Base-by-base conservation (phyloP, 805 yeast genomes). In the Yamadazyma takamatsuzukensis region DNA sequence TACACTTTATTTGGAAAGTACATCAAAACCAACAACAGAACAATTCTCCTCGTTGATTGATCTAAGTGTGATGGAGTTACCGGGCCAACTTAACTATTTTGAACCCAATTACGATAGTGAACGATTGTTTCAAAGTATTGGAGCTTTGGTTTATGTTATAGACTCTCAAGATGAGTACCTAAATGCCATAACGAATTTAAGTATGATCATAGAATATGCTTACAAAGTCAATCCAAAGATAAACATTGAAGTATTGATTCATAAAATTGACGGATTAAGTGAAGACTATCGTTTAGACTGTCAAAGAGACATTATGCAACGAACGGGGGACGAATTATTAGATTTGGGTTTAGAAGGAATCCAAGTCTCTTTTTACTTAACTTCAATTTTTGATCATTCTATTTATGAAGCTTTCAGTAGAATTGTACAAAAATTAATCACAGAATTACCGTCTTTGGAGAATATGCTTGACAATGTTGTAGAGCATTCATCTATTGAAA, bases 151-250 rank as follows among this genome's bases (percentile, higher is more conserved):
- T 2, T 93, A 93, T 52, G 96, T 93, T 25, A 88, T 93, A 41
- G 98, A 93, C 59, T 76, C 89, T 8, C 97, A 88, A 56, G 97
- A 90, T 62, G 98, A 93, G 55, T 93, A 93, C 58, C 63, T 89
- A 44, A 83, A 87, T 56, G 96, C 97, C 0, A 70, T 93, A 29
- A 87, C 95, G 17, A 89, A 88, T 52, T 64, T 93, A 30, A 86
- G 90, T 4, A 81, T 82, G 70, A 87, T 93, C 40, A 82, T 89
- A 38, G 93, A 85, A 51, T 83, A 80, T 48, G 97, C 96, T 0
- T 78, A 83, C 51, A 78, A 80, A 47, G 82, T 83, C 25, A 87
- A 89, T 48, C 96, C 96, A 3, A 68, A 68, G 22, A 81, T 90
- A 30, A 86, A 88, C 52, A 81, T 93, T 31, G 98, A 93, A 58